Base-by-base conservation (phyloP, 306 rosid species). In the Glycine tomentella region DNA sequence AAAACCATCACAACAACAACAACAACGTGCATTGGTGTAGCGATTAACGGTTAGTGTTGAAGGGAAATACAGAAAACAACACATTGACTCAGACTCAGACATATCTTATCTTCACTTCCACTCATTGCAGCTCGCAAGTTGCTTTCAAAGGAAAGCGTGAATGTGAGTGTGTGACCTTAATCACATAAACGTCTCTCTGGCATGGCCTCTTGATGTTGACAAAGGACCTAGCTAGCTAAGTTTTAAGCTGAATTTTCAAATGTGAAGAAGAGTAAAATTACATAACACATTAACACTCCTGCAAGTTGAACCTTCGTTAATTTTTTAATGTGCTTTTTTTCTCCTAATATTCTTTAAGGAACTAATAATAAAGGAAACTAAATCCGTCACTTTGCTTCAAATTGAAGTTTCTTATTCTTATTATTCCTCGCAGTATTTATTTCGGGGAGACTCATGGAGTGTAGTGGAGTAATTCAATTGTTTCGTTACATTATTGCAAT, bases 181-280 rank as follows among this genome's bases (percentile, higher is more conserved):
- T 77, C 74, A 66, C 88, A 1, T 15, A 81, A 82, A 79, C 14
- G 25, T 56, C 86, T 85, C 66, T 74, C 14, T 5, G 44, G 17
- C 33, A 31, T 77, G 84, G 78, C 85, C 82, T 70, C 59, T 82
- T 76, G 85, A 76, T 70, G 90, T 89, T 89, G 86, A 50, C 66
- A 61, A 33, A 20, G 80, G 25, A 68, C 49, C 80, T 20, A 67
- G 69, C 69, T 45, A 52, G 50, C 44, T 50, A 36, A 49, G 58
- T 16, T 80, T 48, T 40, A 12, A 68, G 72, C 40, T 71, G 42
- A 71, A 64, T 75, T 64, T 46, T 79, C 71, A 82, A 44, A 72
- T 25, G 58, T 25, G 46, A 59, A 62, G 46, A 59, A 62, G 64
- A 67, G 51, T 42, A 15, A 53, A 58, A 16, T 25, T 25, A 25